Base-by-base conservation (phyloP, 179 eudicot species). In the Heliamphora pulchella region DNA sequence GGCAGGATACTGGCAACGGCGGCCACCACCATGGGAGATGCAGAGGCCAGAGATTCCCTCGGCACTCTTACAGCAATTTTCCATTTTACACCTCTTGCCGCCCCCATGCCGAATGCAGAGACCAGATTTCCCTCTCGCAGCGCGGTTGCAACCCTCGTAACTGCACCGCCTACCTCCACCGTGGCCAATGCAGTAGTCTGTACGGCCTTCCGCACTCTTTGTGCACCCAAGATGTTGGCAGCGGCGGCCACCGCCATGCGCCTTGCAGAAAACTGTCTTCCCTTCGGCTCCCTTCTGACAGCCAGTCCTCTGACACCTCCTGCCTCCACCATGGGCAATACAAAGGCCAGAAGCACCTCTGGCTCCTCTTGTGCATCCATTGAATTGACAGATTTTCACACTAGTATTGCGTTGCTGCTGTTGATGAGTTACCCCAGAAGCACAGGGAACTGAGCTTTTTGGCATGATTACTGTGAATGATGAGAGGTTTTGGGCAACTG, bases 11-110 rank as follows among this genome's bases (percentile, higher is more conserved):
- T 91, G 87, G 80, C 94, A 91, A 6, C 97, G 92, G 2, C 90
- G 89, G 7, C 97, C 97, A 10, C 97, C 94, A 4, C 97, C 97
- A 74, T 92, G 97, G 55, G 94, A 90, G 59, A 92, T 92, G 77
- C 97, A 92, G 20, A 86, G 88, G 22, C 94, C 91, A 9, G 89
- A 83, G 6, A 77, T 22, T 6, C 94, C 94, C 85, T 92, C 97
- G 0, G 97, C 97, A 41, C 94, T 91, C 80, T 83, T 91, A 18
- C 82, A 82, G 83, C 97, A 91, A 54, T 82, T 83, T 57, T 91
- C 93, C 43, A 85, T 75, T 83, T 84, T 89, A 74, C 97, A 92
- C 79, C 97, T 82, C 84, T 91, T 91, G 47, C 95, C 97, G 7
- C 97, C 97, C 22, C 97, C 95, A 63, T 92, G 97, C 1, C 90